Conservation (phyloP, 2,329 filamentous ascomycete genomes). For the Colletotrichum sp. region DNA sequence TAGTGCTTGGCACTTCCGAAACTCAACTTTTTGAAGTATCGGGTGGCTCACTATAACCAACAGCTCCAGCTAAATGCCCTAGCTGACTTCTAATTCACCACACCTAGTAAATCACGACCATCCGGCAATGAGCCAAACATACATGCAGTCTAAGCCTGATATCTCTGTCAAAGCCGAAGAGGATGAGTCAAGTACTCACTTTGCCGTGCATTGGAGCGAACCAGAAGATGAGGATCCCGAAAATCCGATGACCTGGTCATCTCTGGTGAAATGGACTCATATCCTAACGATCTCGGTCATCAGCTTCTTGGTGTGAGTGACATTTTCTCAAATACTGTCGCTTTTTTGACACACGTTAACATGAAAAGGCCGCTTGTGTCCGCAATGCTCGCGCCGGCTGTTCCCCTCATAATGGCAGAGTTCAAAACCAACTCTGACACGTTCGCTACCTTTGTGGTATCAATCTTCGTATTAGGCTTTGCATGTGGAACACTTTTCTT, state of each 20-base stretch:
- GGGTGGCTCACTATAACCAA: neutral
- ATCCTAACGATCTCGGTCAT: conserved; percentile 50
- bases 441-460: conserved; percentile 69
- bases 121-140: neutral
- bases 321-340: conserved; percentile 48
- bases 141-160: neutral
- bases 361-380: neutral
- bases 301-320: conserved; percentile 35
- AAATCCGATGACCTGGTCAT: conserved; percentile 59
- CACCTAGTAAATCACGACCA: neutral
- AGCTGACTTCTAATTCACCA: neutral
- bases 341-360: conserved; percentile 19
- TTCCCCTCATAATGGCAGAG: conserved; percentile 65
- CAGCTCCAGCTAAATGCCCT: neutral
- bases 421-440: conserved; percentile 57
- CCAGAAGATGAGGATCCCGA: conserved; percentile 44
- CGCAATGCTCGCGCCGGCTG: conserved; percentile 71
- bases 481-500: conserved; percentile 45
- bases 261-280: conserved; percentile 42
- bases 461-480: conserved; percentile 39
- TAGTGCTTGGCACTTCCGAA: neutral
- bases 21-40: neutral
- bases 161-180: neutral
- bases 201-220: neutral
- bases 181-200: neutral